A percentile compares a stretch with the other conserved stretches of the same genome.
Evolutionary conservation across 75 land plant species (phyloP).

Genomic region (Azolla pinnata): DNA sequence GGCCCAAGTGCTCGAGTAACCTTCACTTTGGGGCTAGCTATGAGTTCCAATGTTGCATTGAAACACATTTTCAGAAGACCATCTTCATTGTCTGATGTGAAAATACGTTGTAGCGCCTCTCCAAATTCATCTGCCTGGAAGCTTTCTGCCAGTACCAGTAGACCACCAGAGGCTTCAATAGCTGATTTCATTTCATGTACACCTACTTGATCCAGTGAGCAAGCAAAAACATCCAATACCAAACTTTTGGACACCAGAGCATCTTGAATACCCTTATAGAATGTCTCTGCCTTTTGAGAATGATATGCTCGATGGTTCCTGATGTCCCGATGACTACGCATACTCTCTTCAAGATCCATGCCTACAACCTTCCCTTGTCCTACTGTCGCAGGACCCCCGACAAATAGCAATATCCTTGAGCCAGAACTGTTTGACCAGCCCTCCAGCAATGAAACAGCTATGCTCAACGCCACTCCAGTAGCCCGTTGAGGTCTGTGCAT

Average conservation of each 20-base stretch:
- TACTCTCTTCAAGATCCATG: constrained; percentile 49
- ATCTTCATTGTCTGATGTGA: constrained; percentile 44
- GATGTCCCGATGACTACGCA: constrained; percentile 77
- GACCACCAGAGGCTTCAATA: constrained; percentile 78
- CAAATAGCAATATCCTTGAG: constrained; percentile 81
- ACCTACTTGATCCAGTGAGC: constrained; percentile 95
- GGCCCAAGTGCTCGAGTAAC: constrained; percentile 94
- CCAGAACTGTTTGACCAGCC: constrained; percentile 51
- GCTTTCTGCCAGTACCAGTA: constrained; percentile 73
- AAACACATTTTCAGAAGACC: constrained; percentile 78
- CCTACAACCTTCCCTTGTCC: constrained; percentile 90
- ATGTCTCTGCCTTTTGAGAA: constrained; percentile 46
- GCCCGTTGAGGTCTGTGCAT: constrained; percentile 63
- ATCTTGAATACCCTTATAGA: constrained; percentile 50
- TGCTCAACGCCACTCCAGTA: constrained; percentile 82
- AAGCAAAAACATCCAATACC: constrained; percentile 88
- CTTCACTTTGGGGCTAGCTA: constrained; percentile 72
- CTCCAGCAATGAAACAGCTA: constrained; percentile 68
- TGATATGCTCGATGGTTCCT: constrained; percentile 47
- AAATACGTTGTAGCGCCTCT: constrained; percentile 64
- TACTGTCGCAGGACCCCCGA: constrained; percentile 77
- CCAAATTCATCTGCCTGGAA: constrained; percentile 88
- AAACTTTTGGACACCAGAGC: constrained; percentile 45
- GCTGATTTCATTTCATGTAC: constrained; percentile 64
- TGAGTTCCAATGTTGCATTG: constrained; percentile 79